Conservation (phyloP, 495 filamentous ascomycete species). For the Penicillium robsamsonii region DNA sequence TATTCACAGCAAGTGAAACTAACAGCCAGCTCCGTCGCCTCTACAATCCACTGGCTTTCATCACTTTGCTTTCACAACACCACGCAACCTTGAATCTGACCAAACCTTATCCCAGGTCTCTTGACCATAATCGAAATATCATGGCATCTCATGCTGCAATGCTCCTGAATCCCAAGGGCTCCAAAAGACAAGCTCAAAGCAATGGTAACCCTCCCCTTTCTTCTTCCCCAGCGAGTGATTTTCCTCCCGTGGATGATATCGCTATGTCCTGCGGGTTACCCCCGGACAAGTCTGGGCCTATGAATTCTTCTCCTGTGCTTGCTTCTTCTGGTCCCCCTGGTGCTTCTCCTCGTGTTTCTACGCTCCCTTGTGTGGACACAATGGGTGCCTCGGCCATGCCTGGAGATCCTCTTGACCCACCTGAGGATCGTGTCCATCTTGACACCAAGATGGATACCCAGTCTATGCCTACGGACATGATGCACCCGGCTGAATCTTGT, state of each 20-base stretch:
- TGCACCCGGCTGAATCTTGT: background rate
- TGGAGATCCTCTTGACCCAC: background rate
- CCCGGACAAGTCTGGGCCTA: background rate
- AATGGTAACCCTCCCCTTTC: conserved; percentile 34
- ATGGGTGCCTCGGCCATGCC: background rate
- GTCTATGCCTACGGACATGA: background rate
- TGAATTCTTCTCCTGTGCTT: background rate
- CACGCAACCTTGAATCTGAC: background rate
- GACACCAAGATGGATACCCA: background rate
- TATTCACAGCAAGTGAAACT: background rate
- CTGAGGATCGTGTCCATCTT: background rate
- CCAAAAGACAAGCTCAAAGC: conserved; percentile 32
- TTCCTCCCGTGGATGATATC: background rate
- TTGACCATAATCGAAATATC: conserved; percentile 5
- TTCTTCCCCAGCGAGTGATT: conserved; percentile 3
- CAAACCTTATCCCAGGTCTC: background rate
- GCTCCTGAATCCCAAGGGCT: conserved; percentile 42
- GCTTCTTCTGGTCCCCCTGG: background rate
- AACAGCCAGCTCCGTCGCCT: background rate
- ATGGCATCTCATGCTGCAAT: conserved; percentile 47
- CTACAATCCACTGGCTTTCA: conserved; percentile 3
- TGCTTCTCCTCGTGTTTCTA: conserved; percentile 1
- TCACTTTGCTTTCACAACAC: conserved; percentile 3
- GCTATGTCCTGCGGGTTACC: background rate
- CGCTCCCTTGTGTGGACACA: background rate